Evolutionary conservation across 176 grass and related monocot genomes (phyloP).

Genomic region (Bolboschoenus planiculmis): DNA sequence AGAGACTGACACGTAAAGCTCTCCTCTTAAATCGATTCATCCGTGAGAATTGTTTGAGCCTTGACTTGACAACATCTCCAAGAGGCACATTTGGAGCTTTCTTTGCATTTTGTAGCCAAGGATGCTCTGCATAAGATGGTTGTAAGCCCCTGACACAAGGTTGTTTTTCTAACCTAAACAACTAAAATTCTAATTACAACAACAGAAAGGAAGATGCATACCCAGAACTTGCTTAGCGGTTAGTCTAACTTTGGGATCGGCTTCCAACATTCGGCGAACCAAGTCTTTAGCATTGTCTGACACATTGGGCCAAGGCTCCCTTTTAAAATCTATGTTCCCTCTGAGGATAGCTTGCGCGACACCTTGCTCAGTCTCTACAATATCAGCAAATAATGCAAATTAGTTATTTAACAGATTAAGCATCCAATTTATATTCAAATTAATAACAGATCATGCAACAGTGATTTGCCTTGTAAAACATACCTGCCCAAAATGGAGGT

Average conservation of each 20-base stretch:
- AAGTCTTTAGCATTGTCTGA: slow-evolving; percentile 97
- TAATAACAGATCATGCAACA: neutral
- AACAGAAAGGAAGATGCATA: slow-evolving; percentile 28
- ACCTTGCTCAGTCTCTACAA: slow-evolving; percentile 97
- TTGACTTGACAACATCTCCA: slow-evolving; percentile 98
- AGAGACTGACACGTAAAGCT: slow-evolving; percentile 62
- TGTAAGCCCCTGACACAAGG: neutral
- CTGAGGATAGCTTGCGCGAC: slow-evolving; percentile 96
- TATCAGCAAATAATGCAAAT: slow-evolving; percentile 20
- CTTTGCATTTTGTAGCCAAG: slow-evolving; percentile 98
- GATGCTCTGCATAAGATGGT: slow-evolving; percentile 50
- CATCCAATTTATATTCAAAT: neutral
- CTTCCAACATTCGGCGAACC: slow-evolving; percentile 86
- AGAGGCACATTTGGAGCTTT: slow-evolving; percentile 98
- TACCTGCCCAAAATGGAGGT: slow-evolving; percentile 99
- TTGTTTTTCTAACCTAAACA: neutral
- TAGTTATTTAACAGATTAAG: neutral
- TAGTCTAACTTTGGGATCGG: slow-evolving; percentile 86
- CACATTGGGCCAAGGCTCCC: slow-evolving; percentile 96
- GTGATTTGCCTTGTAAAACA: neutral
- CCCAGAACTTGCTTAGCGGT: slow-evolving; percentile 95
- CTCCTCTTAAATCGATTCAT: slow-evolving; percentile 99
- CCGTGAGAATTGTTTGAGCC: slow-evolving; percentile 98
- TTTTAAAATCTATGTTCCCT: slow-evolving; percentile 91
- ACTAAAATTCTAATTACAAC: neutral